Base-by-base conservation (phyloP, 768 basidiomycete species). In the Glaciozyma martinii region DNA sequence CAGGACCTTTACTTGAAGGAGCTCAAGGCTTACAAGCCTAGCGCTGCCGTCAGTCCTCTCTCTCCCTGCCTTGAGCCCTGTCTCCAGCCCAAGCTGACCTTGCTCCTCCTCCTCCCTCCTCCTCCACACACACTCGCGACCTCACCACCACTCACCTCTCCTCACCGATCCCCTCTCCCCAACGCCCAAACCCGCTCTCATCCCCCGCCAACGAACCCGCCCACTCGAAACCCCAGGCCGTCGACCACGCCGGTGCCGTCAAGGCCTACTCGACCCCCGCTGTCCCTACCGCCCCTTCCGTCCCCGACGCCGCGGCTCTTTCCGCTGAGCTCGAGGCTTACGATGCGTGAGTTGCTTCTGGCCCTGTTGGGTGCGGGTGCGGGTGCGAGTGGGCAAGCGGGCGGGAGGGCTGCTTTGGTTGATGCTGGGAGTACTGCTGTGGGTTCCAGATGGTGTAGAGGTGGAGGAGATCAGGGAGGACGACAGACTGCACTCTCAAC, bases 1-100 rank as follows among this genome's bases (percentile, higher is more conserved):
- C 89, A 93, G 82, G 91, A 95, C 69, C 76, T 95, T 62, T 98
- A 97, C 79, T 72, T 98, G 71, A 85, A 82, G 74, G 88, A 94
- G 80, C 82, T 98, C 73, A 93, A 88, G 79, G 77, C 83, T 7
- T 98, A 93, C 84, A 94, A 90, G 81, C 81, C 89, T 47, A 79
- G 84, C 43, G 79, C 84, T 8, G 77, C 75, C 54, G 91, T 92
- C 73, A 76, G 89, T 82, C n/a, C 6, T 37, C 30, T 16, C 25
- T 37, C 64, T 62, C 56, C 57, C 54, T 30, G 58, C n/a, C n/a
- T n/a, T n/a, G n/a, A n/a, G 32, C 42, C 18, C 33, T 40, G 37
- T 13, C 37, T 13, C 56, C 57, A 5, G 21, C n/a, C 42, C 21
- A 9, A 30, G 54, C 23, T 30, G 32, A 52, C 50, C 50, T 25